A percentile compares a stretch with the other conserved stretches of the same genome.
Conservation (phyloP, 306 rosid species). For the Purshia tridentata region DNA sequence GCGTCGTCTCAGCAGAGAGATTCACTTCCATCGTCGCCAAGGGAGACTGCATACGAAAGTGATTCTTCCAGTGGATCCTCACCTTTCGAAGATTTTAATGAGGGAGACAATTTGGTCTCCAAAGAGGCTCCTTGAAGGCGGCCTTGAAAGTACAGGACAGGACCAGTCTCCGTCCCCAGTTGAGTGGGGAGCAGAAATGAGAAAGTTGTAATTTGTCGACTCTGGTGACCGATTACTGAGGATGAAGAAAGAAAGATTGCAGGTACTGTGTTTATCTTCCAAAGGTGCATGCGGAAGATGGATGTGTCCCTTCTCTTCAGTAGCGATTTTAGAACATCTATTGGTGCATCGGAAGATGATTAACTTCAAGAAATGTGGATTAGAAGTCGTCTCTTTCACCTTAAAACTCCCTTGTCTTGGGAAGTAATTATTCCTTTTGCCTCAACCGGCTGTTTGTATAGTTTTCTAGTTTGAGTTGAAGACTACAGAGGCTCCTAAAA, state of each 20-base stretch:
- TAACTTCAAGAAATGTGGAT: not conserved
- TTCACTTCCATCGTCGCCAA: slow-evolving; percentile 80
- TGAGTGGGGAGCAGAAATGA: not conserved
- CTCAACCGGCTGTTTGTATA: slow-evolving; percentile 14
- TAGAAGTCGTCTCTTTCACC: not conserved
- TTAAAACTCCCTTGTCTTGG: not conserved
- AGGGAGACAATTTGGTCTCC: slow-evolving; percentile 32
- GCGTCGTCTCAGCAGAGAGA: slow-evolving; percentile 81
- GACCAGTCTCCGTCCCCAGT: slow-evolving; percentile 7
- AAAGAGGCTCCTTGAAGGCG: slow-evolving; percentile 14
- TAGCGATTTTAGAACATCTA: not conserved
- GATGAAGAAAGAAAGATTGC: not conserved
- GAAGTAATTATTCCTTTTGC: not conserved
- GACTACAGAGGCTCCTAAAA: slow-evolving; percentile 12
- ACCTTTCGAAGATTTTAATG: slow-evolving; percentile 85
- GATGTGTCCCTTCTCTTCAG: not conserved
- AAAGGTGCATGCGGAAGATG: not conserved
- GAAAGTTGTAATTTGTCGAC: not conserved
- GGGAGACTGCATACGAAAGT: slow-evolving; percentile 75
- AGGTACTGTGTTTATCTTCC: not conserved
- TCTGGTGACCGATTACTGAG: not conserved
- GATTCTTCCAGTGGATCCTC: slow-evolving; percentile 91
- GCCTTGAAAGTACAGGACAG: not conserved
- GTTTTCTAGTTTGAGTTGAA: slow-evolving; percentile 8
- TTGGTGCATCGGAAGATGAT: not conserved